These are phyloP conservation scores for Fusarium coffeatum DNA, from an alignment of 2,329 filamentous ascomycete species.

Conservation along the genomic window DNA sequence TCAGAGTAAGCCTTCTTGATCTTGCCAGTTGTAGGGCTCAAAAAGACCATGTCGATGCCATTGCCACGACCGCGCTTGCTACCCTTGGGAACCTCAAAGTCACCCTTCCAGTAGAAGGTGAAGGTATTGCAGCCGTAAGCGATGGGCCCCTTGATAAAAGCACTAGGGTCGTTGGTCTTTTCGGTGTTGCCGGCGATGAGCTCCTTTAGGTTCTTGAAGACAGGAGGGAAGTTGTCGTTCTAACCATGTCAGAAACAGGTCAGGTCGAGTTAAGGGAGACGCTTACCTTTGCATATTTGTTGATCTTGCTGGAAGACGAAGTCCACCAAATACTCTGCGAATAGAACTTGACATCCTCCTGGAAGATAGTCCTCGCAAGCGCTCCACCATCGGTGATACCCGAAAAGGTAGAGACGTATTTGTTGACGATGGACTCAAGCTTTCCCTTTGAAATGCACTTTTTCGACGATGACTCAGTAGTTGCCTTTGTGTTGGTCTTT, in stretches of 20 bases:
- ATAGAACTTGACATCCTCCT: slow-evolving; percentile 30
- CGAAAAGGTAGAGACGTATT: slow-evolving; percentile 34
- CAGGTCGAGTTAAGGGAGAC: background rate
- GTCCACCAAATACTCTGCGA: slow-evolving; percentile 41
- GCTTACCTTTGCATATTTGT: slow-evolving; percentile 33
- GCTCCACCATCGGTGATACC: slow-evolving; percentile 37
- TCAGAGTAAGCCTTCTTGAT: slow-evolving; percentile 34
- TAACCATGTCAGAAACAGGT: background rate
- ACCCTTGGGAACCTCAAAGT: slow-evolving; percentile 29
- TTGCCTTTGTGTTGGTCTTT: background rate
- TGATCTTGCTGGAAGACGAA: slow-evolving; percentile 17
- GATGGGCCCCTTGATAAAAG: slow-evolving; percentile 33
- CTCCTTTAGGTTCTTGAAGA: slow-evolving; percentile 22
- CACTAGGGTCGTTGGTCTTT: slow-evolving; percentile 20
- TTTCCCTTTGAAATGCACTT: slow-evolving; percentile 23
- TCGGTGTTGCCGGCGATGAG: slow-evolving; percentile 30
- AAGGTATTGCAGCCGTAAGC: slow-evolving; percentile 42
- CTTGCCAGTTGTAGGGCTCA: slow-evolving; percentile 26
- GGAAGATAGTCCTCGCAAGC: slow-evolving; percentile 20
- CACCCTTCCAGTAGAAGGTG: slow-evolving; percentile 40
- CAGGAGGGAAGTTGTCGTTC: slow-evolving; percentile 38
- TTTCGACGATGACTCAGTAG: background rate
- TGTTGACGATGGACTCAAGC: slow-evolving; percentile 33
- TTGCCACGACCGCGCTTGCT: slow-evolving; percentile 27
- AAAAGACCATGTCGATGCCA: slow-evolving; percentile 39